Percentiles rank a stretch among this genome's conserved stretches.
These are phyloP conservation scores for Trichoderma endophyticum DNA, from an alignment of 2,329 filamentous ascomycete species.

Conservation along the genomic window DNA sequence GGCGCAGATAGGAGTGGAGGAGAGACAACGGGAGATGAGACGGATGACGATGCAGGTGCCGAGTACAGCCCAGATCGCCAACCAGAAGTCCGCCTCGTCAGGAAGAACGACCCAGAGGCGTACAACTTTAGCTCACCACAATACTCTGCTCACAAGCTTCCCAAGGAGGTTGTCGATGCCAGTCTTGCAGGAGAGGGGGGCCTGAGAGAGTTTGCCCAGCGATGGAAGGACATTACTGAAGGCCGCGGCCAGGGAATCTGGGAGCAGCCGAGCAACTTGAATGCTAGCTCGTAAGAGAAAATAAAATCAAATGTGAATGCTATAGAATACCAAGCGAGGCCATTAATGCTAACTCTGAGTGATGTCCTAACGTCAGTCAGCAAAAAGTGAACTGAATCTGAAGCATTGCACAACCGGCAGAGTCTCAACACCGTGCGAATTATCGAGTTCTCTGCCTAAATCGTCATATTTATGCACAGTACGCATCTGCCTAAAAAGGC, in stretches of 20 bases:
- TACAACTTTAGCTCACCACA: constrained; percentile 81
- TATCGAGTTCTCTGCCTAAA: neutral
- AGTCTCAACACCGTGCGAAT: neutral
- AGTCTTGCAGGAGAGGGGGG: constrained; percentile 67
- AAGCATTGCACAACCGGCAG: neutral
- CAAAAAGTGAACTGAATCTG: neutral
- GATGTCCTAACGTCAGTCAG: neutral
- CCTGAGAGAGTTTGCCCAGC: constrained; percentile 74
- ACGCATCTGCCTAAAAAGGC: neutral
- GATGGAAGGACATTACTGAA: constrained; percentile 64
- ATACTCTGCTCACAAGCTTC: constrained; percentile 93
- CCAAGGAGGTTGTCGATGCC: constrained; percentile 82
- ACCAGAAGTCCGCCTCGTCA: constrained; percentile 79
- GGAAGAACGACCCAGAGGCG: constrained; percentile 81
- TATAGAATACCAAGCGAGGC: neutral
- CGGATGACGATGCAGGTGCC: constrained; percentile 38
- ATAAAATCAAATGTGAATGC: neutral
- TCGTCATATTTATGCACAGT: neutral
- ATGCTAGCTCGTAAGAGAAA: neutral
- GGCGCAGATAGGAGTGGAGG: constrained; percentile 38
- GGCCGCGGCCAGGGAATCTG: constrained; percentile 41
- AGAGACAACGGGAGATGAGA: constrained; percentile 38
- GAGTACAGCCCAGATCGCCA: constrained; percentile 57
- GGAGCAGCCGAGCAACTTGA: constrained; percentile 30
- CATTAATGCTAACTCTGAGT: neutral